These are phyloP conservation scores for Fraxinus xanthoxyloides DNA, from an alignment of 305 asterid species.

Conservation along the genomic window DNA sequence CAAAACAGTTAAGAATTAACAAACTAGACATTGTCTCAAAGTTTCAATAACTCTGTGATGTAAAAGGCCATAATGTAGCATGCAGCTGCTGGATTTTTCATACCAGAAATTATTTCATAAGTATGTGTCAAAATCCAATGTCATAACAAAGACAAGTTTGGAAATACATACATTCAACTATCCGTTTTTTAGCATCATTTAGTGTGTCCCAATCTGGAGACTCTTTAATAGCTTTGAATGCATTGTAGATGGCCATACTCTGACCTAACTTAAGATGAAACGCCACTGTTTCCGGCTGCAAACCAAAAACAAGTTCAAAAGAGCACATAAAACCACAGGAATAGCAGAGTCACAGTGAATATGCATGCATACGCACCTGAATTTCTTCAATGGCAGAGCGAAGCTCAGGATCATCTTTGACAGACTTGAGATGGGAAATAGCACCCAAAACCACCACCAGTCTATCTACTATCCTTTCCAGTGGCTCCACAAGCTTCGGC, in stretches of 20 bases:
- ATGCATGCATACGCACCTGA: slow-evolving; percentile 50
- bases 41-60: neutral
- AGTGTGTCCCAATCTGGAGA: slow-evolving; percentile 74
- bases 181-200: slow-evolving; percentile 82
- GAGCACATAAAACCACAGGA: slow-evolving; percentile 4
- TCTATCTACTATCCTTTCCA: slow-evolving; percentile 73
- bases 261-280: slow-evolving; percentile 82
- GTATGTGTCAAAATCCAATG: neutral
- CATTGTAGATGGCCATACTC: slow-evolving; percentile 85
- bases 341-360: neutral
- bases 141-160: neutral
- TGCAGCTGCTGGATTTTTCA: neutral
- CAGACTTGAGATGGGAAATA: slow-evolving; percentile 85
- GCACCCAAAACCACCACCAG: slow-evolving; percentile 87
- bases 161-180: slow-evolving; percentile 66
- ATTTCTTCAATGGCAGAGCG: slow-evolving; percentile 95
- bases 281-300: slow-evolving; percentile 90
- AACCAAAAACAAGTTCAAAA: neutral
- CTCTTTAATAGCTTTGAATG: slow-evolving; percentile 75
- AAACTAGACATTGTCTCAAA: neutral
- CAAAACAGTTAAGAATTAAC: slow-evolving; percentile 11
- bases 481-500: slow-evolving; percentile 94
- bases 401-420: slow-evolving; percentile 79
- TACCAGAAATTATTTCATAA: neutral
- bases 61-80: neutral